A percentile compares a stretch with the other conserved stretches of the same genome.
phyloP scores from a whole-genome alignment of 1,284 basidiomycete genomes.

The Cryptococcus sp. region DNA sequence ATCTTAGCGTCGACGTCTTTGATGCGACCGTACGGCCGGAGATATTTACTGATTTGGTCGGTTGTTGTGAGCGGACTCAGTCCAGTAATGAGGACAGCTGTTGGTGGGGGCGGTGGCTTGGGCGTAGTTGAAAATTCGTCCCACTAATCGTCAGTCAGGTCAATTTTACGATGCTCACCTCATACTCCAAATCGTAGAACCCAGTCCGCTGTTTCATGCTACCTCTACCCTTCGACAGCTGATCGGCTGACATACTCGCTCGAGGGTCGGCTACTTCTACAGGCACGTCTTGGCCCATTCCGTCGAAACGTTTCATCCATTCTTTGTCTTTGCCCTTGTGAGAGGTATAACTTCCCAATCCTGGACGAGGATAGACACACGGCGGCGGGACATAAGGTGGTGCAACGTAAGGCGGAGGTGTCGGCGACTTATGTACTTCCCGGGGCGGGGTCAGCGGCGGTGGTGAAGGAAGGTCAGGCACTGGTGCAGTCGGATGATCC shows the following conservation, averaged over 20 bases:
- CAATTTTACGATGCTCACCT: slow-evolving; percentile 31
- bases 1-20: slow-evolving; percentile 74
- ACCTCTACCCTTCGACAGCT: slow-evolving; percentile 32
- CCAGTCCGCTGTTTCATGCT: slow-evolving; percentile 32
- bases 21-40: slow-evolving; percentile 68
- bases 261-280: slow-evolving; percentile 40
- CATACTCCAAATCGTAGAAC: slow-evolving; percentile 38
- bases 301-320: slow-evolving; percentile 41
- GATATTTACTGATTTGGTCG: slow-evolving; percentile 66
- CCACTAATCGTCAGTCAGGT: slow-evolving; percentile 57
- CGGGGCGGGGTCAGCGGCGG: slow-evolving; percentile 16
- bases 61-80: slow-evolving; percentile 72
- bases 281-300: slow-evolving; percentile 29
- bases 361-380: slow-evolving; percentile 28
- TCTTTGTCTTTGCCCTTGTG: slow-evolving; percentile 29
- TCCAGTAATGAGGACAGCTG: slow-evolving; percentile 69
- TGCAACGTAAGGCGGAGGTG: slow-evolving; percentile 17
- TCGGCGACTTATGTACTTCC: not conserved
- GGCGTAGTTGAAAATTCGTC: slow-evolving; percentile 73
- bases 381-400: slow-evolving; percentile 30
- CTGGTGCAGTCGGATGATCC: not conserved
- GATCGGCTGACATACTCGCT: slow-evolving; percentile 23
- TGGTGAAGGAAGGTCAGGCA: slow-evolving; percentile 4
- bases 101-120: slow-evolving; percentile 66
- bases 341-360: slow-evolving; percentile 33